Base-by-base conservation (phyloP, 2,329 filamentous ascomycete genomes). In the Tolypocladium paradoxum region DNA sequence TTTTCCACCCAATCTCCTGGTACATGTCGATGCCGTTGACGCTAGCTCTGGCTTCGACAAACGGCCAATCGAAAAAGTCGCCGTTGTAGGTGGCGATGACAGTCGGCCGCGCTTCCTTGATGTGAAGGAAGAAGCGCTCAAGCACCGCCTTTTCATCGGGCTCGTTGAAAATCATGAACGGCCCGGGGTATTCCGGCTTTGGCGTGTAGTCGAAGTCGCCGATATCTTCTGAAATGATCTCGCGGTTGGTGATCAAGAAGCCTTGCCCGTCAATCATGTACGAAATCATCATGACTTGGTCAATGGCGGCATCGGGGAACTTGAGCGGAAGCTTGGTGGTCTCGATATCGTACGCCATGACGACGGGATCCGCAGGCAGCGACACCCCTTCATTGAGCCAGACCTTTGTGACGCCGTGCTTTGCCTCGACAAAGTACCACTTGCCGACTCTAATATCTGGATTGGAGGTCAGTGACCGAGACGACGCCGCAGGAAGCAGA, bases 11-110 rank as follows among this genome's bases (percentile, higher is more conserved):
- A 63, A 96, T 99, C 68, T 99, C 95, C 57, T 87, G 88, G 71
- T 99, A 99, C 93, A 99, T 97, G 70, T 99, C 93, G 66, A 99
- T 96, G 33, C 95, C 93, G 61, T 95, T 86, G 59, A 96, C 81
- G 65, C 90, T 95, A 31, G 95, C 90, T 72, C 93, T 80, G 46
- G 93, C 84, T 73, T 99, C 93, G 27, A 99, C 90, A 65, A 95
- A 99, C 0, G 93, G 92, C 93, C 93, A 99, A 85, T 99, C 93
- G 84, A 99, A 99, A 69, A 99, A 99, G 75, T 99, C 93, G 74
- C 93, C 93, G 89, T 99, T 99, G 78, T 99, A 99, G n/a, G 93
- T 99, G 36, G 95, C 92, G 68, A 99, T 99, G 53, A 99, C 92
- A 0, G 91, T 97, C 0, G 93, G 93, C 55, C 87, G 83, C 1